A percentile compares a stretch with the other conserved stretches of the same genome.
phyloP scores from a whole-genome alignment of 345 rosid genomes.

The Bruguiera sexangula region DNA sequence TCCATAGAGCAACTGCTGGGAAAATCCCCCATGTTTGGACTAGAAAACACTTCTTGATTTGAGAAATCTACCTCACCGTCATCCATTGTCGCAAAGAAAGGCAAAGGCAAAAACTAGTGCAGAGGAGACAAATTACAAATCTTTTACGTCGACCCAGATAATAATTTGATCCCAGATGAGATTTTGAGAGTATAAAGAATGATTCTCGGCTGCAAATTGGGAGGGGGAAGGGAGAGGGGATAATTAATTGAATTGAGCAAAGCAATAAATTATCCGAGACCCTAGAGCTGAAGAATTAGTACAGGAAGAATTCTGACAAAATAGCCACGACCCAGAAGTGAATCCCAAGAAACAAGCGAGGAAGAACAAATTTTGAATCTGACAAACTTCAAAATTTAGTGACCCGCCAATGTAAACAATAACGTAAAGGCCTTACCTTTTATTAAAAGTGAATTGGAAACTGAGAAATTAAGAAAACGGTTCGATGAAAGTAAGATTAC shows the following conservation, averaged over 20 bases:
- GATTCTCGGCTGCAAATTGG: constrained; percentile 2
- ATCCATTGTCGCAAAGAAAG: constrained; percentile 44
- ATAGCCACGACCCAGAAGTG: constrained; percentile 10
- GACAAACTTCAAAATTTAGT: not conserved
- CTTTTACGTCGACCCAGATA: constrained; percentile 19
- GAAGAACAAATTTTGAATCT: not conserved
- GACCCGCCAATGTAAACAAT: not conserved
- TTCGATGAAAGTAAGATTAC: constrained; percentile 7
- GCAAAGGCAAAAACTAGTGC: not conserved
- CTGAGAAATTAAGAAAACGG: not conserved
- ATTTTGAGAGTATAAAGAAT: not conserved
- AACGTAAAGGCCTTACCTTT: not conserved
- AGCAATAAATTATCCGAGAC: constrained; percentile 1
- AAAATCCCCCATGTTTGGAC: constrained; percentile 52
- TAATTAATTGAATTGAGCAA: not conserved
- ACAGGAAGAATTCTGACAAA: constrained; percentile 1
- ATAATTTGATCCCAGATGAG: constrained; percentile 5
- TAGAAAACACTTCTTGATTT: constrained; percentile 63
- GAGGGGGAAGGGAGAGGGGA: too few relatives aligned
- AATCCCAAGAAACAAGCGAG: not conserved
- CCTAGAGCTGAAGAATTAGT: not conserved
- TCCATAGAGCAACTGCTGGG: constrained; percentile 76
- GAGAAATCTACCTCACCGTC: constrained; percentile 94
- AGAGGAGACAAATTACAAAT: constrained; percentile 12
- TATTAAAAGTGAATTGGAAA: not conserved